Evolutionary conservation across 2,329 filamentous ascomycete genomes (phyloP), one percentile per base, ranked within the genome.

Genomic region (Furcasterigmium sp.): DNA sequence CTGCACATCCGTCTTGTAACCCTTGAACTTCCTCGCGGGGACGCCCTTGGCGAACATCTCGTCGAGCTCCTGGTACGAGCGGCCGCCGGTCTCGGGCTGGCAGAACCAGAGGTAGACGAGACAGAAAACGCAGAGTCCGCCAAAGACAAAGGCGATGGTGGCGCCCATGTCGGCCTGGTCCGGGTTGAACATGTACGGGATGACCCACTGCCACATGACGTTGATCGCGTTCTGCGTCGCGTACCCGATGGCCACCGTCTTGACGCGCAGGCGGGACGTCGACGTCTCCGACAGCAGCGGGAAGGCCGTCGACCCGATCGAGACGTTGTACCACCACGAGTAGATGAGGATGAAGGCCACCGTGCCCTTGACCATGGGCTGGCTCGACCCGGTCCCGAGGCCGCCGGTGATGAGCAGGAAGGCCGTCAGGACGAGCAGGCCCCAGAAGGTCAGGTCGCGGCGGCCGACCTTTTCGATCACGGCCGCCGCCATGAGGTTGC

Each of bases 91-190:
- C 49, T 62, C 59, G 7, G 70, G 71, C 61, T 65, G 56, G 42
- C 50, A 60, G 42, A 60, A 58, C 52, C 56, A 57, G 14, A 67
- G 29, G 47, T 56, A 65, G n/a, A 61, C 47, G 9, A 59, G 46
- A 19, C 50, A 59, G 8, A 63, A 34, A 3, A 62, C 45, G 8
- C 55, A 52, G 14, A 66, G 43, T 0, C 52, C 61, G 5, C 63
- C 64, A 49, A 69, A 70, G 3, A 70, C 52, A 32, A 70, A 71
- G 0, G 58, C 57, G 1, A 65, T 63, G 52, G 69, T 70, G 2
- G 61, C 65, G 3, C 58, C 58, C 3, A 68, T 49, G 41, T 68
- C 61, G 7, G 45, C 44, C 42, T 51, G 43, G 17, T 53, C 51
- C 1, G 50, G 51, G 36, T 54, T 53, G 44, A 54, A 51, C n/a